Evolutionary conservation across 768 basidiomycete species (phyloP), one percentile per base, ranked within the genome.

Genomic region (Sarcodon aspratus): DNA sequence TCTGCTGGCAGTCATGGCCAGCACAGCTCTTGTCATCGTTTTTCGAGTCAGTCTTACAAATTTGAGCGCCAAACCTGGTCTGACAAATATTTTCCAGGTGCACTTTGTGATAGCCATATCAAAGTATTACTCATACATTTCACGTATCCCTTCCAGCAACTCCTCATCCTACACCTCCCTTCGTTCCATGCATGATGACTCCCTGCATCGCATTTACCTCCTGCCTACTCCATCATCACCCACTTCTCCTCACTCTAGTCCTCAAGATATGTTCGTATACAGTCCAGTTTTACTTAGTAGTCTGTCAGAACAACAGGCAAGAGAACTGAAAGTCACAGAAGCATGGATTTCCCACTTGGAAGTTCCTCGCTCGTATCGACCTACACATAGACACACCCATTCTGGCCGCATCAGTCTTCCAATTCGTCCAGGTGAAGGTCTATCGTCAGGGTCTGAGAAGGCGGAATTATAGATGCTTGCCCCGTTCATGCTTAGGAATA

Each of bases 91-190:
- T 51, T 34, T 45, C 33, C 53, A 87, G 85, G 70, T 89, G 46
- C 86, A 89, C 62, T 84, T 86, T 63, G 74, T 88, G 34, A 70
- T 89, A 51, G 76, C 83, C 2, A 72, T 90, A 9, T 76, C 82
- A 7, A 81, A 74, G 46, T 78, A 79, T 54, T 80, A 85, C 61
- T 64, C 71, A 7, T 69, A 75, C 40, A 66, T 87, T 35, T 63
- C 67, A 31, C 74, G 59, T 34, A 54, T 58, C 31, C 33, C 48
- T 33, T 15, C 49, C 31, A 34, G 42, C 3, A 46, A 68, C 50
- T 69, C 47, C 57, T 54, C 46, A 52, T 57, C 42, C 51, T 55
- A 18, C 13, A 13, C 50, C 45, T 40, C 47, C 50, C 52, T 55
- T 52, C 55, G 48, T 45, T 37, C 52, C 31, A 54, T 56, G 49